phyloP scores from a whole-genome alignment of 345 rosid species.

The Euphorbia tirucalli region DNA sequence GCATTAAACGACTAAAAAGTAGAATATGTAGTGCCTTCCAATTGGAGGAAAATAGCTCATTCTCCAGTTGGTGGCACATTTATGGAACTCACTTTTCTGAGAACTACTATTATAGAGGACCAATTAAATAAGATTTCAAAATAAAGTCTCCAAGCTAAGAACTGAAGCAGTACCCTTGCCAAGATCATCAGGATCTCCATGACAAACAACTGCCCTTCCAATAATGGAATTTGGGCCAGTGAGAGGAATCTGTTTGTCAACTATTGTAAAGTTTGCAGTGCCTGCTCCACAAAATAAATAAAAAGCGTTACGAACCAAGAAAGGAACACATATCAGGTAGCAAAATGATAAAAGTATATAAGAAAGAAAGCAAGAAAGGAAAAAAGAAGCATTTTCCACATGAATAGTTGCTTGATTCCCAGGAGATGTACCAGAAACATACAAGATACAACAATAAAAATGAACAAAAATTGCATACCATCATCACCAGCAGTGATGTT shows the following conservation, averaged over 20 bases:
- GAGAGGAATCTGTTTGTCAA: conserved; percentile 84
- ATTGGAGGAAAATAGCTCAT: background rate
- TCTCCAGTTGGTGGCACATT: background rate
- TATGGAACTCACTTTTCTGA: background rate
- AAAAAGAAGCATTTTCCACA: background rate
- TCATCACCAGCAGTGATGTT: conserved; percentile 72
- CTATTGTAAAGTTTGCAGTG: conserved; percentile 53
- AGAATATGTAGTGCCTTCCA: background rate
- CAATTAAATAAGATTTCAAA: background rate
- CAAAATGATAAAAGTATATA: background rate
- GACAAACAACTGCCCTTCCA: conserved; percentile 95
- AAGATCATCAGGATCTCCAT: conserved; percentile 91
- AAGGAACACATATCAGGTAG: background rate
- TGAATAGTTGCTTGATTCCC: too few relatives aligned
- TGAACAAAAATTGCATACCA: conserved; percentile 39
- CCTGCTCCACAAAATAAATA: conserved; percentile 44
- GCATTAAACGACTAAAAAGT: background rate
- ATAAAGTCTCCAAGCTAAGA: background rate
- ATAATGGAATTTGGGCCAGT: conserved; percentile 67
- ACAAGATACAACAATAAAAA: background rate
- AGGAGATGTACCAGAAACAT: background rate
- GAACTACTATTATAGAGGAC: background rate
- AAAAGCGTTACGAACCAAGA: background rate
- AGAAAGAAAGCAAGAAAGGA: background rate
- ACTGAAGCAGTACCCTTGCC: conserved; percentile 68